Percentiles rank a stretch among this genome's conserved stretches.
phyloP scores from a whole-genome alignment of 371 early-diverging fungal species.

The Mortierella sp. region DNA sequence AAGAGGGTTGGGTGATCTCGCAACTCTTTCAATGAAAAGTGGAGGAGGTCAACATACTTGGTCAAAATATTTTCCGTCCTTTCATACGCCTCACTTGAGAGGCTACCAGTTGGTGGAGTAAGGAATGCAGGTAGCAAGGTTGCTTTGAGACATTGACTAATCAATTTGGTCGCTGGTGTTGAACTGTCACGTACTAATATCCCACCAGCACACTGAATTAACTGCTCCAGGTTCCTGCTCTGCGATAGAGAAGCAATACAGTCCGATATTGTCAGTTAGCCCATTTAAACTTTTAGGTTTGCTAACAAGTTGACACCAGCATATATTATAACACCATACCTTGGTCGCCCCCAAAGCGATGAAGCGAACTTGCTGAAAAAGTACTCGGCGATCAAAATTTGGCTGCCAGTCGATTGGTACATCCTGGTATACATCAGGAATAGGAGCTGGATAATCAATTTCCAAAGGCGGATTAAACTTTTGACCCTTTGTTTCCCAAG shows the following conservation, averaged over 20 bases:
- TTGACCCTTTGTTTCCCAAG: constrained; percentile 34
- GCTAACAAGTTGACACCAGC: not conserved
- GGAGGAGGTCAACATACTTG: constrained; percentile 17
- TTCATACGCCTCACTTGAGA: constrained; percentile 7
- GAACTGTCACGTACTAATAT: constrained; percentile 16
- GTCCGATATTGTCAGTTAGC: too few species aligned
- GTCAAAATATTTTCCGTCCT: constrained; percentile 15
- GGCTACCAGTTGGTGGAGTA: constrained; percentile 1
- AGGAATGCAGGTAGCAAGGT: constrained; percentile 37
- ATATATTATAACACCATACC: constrained; percentile 1
- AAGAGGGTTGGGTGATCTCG: too few species aligned
- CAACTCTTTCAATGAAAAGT: too few species aligned
- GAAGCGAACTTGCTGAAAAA: constrained; percentile 31
- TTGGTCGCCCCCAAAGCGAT: constrained; percentile 24
- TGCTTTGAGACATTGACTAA: constrained; percentile 22
- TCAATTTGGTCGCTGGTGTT: not conserved
- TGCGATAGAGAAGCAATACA: not conserved
- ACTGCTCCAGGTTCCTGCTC: constrained; percentile 25
- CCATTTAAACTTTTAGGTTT: too few species aligned
- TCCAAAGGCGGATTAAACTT: constrained; percentile 15
- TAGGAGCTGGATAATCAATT: constrained; percentile 16
- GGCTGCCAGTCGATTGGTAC: constrained; percentile 32
- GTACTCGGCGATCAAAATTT: constrained; percentile 12
- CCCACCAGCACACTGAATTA: constrained; percentile 41
- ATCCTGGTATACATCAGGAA: constrained; percentile 7